phyloP scores from a whole-genome alignment of 2,329 filamentous ascomycete genomes.

The Aspergillus pseudonomiae region DNA sequence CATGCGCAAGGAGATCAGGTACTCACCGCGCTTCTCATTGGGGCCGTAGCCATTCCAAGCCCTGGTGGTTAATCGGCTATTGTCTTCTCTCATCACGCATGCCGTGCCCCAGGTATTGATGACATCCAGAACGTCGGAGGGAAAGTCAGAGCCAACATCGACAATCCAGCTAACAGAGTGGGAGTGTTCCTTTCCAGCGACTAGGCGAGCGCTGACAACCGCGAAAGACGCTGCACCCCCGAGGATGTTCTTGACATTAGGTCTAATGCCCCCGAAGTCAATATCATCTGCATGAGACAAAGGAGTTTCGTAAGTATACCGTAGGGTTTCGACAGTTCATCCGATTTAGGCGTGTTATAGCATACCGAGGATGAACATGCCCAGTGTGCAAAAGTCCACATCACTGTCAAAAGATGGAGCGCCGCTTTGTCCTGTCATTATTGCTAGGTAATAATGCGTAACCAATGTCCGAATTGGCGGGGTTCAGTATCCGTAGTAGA shows the following conservation, averaged over 20 bases:
- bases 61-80: constrained; percentile 74
- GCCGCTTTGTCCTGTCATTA: constrained; percentile 22
- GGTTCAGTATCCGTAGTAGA: background rate
- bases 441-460: background rate
- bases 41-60: constrained; percentile 90
- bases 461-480: constrained; percentile 8
- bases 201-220: constrained; percentile 83
- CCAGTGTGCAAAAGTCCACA: constrained; percentile 62
- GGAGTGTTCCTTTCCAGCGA: constrained; percentile 71
- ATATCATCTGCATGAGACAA: constrained; percentile 72
- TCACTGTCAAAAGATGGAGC: constrained; percentile 9
- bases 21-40: constrained; percentile 62
- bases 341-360: constrained; percentile 7
- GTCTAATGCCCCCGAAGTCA: constrained; percentile 72
- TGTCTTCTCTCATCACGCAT: constrained; percentile 68
- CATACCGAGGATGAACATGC: constrained; percentile 67
- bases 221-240: constrained; percentile 88
- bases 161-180: constrained; percentile 83
- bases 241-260: constrained; percentile 73
- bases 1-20: background rate
- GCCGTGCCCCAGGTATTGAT: constrained; percentile 78
- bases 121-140: constrained; percentile 61
- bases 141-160: constrained; percentile 88
- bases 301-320: constrained; percentile 12
- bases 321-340: constrained; percentile 16